Base-by-base conservation (phyloP, 164 flowering plant genomes). In the Kingdonia uniflora region DNA sequence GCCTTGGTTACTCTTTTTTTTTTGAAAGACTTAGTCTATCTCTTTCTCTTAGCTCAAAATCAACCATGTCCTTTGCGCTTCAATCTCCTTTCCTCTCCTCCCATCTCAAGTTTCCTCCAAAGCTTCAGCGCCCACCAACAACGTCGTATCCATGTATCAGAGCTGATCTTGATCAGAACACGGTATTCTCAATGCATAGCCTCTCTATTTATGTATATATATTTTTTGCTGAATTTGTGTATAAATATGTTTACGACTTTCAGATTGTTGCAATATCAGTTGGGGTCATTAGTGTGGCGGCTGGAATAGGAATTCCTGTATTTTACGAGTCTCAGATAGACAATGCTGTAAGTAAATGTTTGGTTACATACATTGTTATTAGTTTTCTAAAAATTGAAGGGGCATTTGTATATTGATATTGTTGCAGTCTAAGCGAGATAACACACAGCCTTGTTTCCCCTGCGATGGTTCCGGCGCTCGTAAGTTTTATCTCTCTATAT, bases 391-490 rank as follows among this genome's bases (percentile, higher is more conserved):
- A 29, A 29, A 3, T 3, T 29, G 35, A 29, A 29, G 35, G 8
- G 4, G 8, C 4, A 29, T 29, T 3, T 29, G 8, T 29, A 29
- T 29, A 8, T 29, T 29, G 4, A n/a, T 45, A 50, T 7, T 37
- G n/a, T 48, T 63, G 69, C 71, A 92, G 99, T 81, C 96, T 0
- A 92, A 80, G 69, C 75, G 98, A 60, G 99, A 84, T 0, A 92
- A 92, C 57, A 82, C 84, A 15, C 99, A 92, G 65, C 81, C 95
- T 5, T 88, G 99, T 71, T 92, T 92, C 68, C 96, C 96, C 37
- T 92, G 99, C 61, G 58, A 56, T 58, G 99, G 99, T 47, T 61
- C 85, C 8, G 99, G 99, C 6, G 85, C 96, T 46, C 96, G 97
- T 77, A 26, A 56, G 56, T 52, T 20, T 29, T 29, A n/a, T n/a